Evolutionary conservation across 805 yeast species (phyloP).

Genomic region (Lipomyces yamanashiensis): DNA sequence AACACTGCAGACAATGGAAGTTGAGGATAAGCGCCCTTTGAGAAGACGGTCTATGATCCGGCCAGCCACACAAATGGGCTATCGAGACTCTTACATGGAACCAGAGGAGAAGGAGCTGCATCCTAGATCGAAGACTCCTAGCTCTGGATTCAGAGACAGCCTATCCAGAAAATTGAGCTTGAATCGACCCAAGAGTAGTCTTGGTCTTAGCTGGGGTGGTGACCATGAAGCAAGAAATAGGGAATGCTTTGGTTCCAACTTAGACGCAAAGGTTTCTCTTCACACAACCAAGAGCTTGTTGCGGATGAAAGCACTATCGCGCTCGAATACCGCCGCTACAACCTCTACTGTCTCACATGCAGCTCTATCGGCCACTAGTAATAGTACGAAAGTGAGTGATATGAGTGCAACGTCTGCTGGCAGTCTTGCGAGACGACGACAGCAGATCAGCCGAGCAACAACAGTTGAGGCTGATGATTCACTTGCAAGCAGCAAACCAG

Average conservation of each 20-base stretch:
- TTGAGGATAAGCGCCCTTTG: slow-evolving; percentile 5
- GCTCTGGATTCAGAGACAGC: slow-evolving; percentile 1
- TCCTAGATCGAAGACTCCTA: slow-evolving; percentile 2
- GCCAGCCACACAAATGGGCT: slow-evolving; percentile 5
- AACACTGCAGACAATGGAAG: slow-evolving; percentile 41
- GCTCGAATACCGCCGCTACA: slow-evolving; percentile 23
- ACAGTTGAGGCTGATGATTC: neutral
- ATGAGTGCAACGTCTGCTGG: slow-evolving; percentile 91
- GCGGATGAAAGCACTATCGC: slow-evolving; percentile 16
- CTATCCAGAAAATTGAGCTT: slow-evolving; percentile 8
- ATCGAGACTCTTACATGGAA: slow-evolving; percentile 1
- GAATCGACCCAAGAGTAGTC: slow-evolving; percentile 29
- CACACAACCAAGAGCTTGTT: slow-evolving; percentile 22
- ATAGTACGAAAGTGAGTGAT: slow-evolving; percentile 56
- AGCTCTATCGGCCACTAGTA: slow-evolving; percentile 37
- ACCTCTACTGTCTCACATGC: slow-evolving; percentile 32
- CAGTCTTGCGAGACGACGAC: slow-evolving; percentile 73
- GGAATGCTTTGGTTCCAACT: neutral
- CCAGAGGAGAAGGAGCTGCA: neutral
- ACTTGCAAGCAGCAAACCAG: slow-evolving; percentile 2
- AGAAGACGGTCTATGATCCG: neutral
- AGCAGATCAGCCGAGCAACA: slow-evolving; percentile 38
- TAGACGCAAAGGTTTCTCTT: slow-evolving; percentile 5
- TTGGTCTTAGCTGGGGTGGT: slow-evolving; percentile 20
- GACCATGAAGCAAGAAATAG: neutral